These are phyloP conservation scores for Kluyveromyces aestuarii DNA, from an alignment of 805 yeast genomes.

Conservation along the genomic window DNA sequence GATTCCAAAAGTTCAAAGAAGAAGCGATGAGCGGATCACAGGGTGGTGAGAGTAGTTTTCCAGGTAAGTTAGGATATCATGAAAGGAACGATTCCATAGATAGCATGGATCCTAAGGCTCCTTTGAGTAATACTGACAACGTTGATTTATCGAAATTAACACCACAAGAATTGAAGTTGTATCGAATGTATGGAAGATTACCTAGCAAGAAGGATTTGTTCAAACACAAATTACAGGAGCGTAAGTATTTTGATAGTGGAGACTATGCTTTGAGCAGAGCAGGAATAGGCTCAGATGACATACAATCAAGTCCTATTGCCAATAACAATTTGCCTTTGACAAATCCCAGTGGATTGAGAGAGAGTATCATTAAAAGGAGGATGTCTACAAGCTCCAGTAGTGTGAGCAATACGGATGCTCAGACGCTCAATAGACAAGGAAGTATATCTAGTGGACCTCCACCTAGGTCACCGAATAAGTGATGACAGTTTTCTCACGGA, in stretches of 20 bases:
- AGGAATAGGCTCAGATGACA: slow-evolving; percentile 34
- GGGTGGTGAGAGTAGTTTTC: too few species aligned
- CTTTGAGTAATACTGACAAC: slow-evolving; percentile 5
- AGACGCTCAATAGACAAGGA: slow-evolving; percentile 21
- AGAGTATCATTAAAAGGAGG: slow-evolving; percentile 27
- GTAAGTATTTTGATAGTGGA: slow-evolving; percentile 90
- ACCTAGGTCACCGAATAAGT: slow-evolving; percentile 27
- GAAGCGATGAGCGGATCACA: too few species aligned
- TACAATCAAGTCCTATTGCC: slow-evolving; percentile 14
- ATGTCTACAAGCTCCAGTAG: slow-evolving; percentile 27
- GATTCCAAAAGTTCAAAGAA: too few species aligned
- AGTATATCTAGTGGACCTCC: slow-evolving; percentile 31
- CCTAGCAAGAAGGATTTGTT: slow-evolving; percentile 75
- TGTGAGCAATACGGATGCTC: slow-evolving; percentile 3
- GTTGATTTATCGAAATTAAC: slow-evolving; percentile 50
- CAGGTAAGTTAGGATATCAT: too few species aligned
- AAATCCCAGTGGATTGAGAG: slow-evolving; percentile 29
- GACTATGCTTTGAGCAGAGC: slow-evolving; percentile 83
- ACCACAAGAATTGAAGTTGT: slow-evolving; percentile 73
- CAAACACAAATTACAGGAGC: slow-evolving; percentile 68
- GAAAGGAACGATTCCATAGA: neutral
- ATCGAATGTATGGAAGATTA: slow-evolving; percentile 73
- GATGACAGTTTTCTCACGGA: neutral
- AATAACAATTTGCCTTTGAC: slow-evolving; percentile 27
- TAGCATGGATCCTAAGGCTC: slow-evolving; percentile 4